phyloP scores from a whole-genome alignment of 2,329 filamentous ascomycete genomes.

The Trichoderma sp. region DNA sequence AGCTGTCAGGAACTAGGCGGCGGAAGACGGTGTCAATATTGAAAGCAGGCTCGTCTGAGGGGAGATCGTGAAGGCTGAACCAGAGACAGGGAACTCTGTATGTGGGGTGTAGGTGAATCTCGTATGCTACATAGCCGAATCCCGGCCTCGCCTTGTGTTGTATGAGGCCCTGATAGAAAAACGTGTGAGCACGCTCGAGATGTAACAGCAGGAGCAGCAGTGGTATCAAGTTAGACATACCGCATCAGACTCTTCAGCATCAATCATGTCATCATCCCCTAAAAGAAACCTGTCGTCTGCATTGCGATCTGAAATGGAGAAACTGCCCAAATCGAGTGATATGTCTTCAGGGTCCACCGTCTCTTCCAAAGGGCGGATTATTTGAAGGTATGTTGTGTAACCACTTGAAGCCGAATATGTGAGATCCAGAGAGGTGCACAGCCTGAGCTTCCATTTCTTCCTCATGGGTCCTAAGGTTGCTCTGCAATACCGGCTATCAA shows the following conservation, averaged over 20 bases:
- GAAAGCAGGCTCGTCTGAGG: constrained; percentile 56
- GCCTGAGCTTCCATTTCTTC: constrained; percentile 55
- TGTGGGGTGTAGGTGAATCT: constrained; percentile 73
- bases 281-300: constrained; percentile 27
- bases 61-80: constrained; percentile 66
- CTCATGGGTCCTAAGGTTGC: constrained; percentile 58
- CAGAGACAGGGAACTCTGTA: constrained; percentile 76
- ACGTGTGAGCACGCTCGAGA: constrained; percentile 26
- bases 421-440: constrained; percentile 53
- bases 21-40: constrained; percentile 70
- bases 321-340: constrained; percentile 46
- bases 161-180: constrained; percentile 43
- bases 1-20: constrained; percentile 67
- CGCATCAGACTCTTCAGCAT: constrained; percentile 54
- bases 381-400: constrained; percentile 57
- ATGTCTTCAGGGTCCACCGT: constrained; percentile 48
- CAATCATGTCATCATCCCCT: constrained; percentile 50
- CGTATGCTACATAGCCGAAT: constrained; percentile 62
- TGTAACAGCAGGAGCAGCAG: background rate
- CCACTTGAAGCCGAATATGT: constrained; percentile 45
- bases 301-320: constrained; percentile 44
- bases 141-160: constrained; percentile 35
- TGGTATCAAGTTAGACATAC: constrained; percentile 41
- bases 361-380: constrained; percentile 54
- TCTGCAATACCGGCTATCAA: constrained; percentile 60